Percentiles rank a stretch among this genome's conserved stretches.
phyloP scores from a whole-genome alignment of 768 basidiomycete genomes.

The Harrya chromipes region DNA sequence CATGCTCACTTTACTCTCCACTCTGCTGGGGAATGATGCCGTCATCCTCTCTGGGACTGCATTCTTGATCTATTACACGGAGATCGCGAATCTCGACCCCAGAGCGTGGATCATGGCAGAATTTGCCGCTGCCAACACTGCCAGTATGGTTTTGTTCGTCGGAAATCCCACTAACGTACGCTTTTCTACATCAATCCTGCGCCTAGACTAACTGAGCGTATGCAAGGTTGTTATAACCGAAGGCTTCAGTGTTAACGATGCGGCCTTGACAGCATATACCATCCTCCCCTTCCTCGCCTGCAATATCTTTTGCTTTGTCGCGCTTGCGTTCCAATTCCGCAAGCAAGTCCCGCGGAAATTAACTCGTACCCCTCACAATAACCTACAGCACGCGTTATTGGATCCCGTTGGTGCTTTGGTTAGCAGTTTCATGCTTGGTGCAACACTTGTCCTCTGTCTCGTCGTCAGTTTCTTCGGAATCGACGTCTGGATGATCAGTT shows the following conservation, averaged over 20 bases:
- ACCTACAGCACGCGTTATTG: constrained; percentile 59
- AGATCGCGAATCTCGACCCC: constrained; percentile 48
- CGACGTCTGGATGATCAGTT: constrained; percentile 80
- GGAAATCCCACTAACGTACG: constrained; percentile 86
- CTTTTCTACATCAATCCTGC: background rate
- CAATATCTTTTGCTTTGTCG: constrained; percentile 55
- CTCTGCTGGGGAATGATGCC: constrained; percentile 90
- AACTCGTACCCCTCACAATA: constrained; percentile 32
- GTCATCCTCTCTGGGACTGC: constrained; percentile 89
- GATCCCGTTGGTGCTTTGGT: constrained; percentile 76
- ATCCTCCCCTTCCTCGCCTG: constrained; percentile 77
- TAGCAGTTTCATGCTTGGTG: constrained; percentile 63
- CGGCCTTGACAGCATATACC: constrained; percentile 77
- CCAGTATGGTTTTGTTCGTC: constrained; percentile 71
- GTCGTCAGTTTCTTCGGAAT: constrained; percentile 72
- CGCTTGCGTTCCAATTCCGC: constrained; percentile 59
- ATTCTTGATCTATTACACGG: constrained; percentile 86
- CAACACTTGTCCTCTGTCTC: constrained; percentile 70
- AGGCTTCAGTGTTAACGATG: constrained; percentile 71
- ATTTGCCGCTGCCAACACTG: constrained; percentile 79
- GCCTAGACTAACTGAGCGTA: background rate
- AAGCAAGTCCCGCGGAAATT: constrained; percentile 48
- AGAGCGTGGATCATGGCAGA: constrained; percentile 71
- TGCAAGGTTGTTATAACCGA: constrained; percentile 73
- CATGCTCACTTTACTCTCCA: constrained; percentile 74